Evolutionary conservation across 2,329 filamentous ascomycete species (phyloP), one percentile per base, ranked within the genome.

Genomic region (Fonsecaea erecta): DNA sequence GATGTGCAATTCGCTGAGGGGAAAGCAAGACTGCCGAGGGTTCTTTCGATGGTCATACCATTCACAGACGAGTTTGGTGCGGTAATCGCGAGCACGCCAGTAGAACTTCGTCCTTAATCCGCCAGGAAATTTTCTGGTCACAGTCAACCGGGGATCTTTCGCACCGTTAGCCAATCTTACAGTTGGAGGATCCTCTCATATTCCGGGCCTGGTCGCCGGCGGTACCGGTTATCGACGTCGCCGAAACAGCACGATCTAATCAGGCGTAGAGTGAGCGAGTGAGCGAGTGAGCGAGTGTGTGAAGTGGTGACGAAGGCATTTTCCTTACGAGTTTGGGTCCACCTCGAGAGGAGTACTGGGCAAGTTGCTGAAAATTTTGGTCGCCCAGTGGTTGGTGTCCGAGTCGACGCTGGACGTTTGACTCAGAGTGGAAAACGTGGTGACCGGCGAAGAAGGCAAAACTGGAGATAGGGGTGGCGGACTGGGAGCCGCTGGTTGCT

Each of bases 21-120:
- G 82, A 14, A 84, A 75, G 67, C 83, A 85, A 70, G 78, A 82
- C 61, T 79, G 77, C 16, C 76, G 68, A 43, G 80, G 77, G n/a
- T 76, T 78, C 4, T 76, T 74, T 46, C 77, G 76, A 24, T 69
- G 70, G 59, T 80, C 79, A 35, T 78, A 77, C 1, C 80, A 77
- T 61, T 83, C 79, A 72, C 84, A 83, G 5, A 87, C 74, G 11
- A 88, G 83, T 28, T 85, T 80, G 24, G 81, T 81, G 54, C 84
- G 82, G 60, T 80, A 75, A 68, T 88, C 84, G 0, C 73, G 71
- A 9, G 80, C 76, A 12, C 85, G 79, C 70, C 83, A 79, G 68
- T 84, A 87, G n/a, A 85, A 79, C 48, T 66, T 64, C n/a, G 63
- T 63, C 56, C 64, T 66, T 40, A 70, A 55, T 12, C 68, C 68